Conservation (phyloP, 2,329 filamentous ascomycete species). For the Ceratocystis cacaofunesta region DNA sequence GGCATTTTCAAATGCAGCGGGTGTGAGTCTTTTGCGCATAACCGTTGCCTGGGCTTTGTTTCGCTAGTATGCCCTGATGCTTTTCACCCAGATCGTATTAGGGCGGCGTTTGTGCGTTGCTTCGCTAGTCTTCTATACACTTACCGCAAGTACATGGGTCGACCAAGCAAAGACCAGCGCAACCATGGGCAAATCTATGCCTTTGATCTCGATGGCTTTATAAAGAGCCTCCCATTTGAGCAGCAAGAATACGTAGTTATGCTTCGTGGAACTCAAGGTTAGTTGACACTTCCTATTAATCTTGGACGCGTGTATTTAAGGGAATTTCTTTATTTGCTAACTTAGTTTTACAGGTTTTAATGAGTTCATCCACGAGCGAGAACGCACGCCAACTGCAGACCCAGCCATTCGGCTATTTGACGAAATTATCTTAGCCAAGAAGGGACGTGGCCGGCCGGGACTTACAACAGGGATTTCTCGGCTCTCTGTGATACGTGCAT, state of each 20-base stretch:
- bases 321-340: neutral
- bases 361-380: conserved; percentile 72
- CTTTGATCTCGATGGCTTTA: conserved; percentile 51
- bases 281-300: conserved; percentile 17
- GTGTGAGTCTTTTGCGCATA: conserved; percentile 44
- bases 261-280: conserved; percentile 54
- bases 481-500: conserved; percentile 43
- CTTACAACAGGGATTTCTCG: conserved; percentile 51
- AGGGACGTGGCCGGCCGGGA: conserved; percentile 47
- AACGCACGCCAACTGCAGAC: conserved; percentile 46
- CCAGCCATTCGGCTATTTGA: conserved; percentile 64
- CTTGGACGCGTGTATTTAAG: neutral
- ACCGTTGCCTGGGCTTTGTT: conserved; percentile 45
- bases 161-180: conserved; percentile 46
- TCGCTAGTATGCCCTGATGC: conserved; percentile 49
- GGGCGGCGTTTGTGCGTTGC: conserved; percentile 49
- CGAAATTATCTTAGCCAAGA: conserved; percentile 70
- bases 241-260: conserved; percentile 49
- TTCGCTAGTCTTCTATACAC: conserved; percentile 52
- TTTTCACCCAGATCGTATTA: conserved; percentile 46
- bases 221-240: conserved; percentile 49
- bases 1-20: conserved; percentile 61
- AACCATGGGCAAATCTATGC: conserved; percentile 43
- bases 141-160: conserved; percentile 47
- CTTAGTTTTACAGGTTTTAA: conserved; percentile 39